Evolutionary conservation across 768 basidiomycete genomes (phyloP), one percentile per base, ranked within the genome.

Genomic region (Psilocybe cyanescens): DNA sequence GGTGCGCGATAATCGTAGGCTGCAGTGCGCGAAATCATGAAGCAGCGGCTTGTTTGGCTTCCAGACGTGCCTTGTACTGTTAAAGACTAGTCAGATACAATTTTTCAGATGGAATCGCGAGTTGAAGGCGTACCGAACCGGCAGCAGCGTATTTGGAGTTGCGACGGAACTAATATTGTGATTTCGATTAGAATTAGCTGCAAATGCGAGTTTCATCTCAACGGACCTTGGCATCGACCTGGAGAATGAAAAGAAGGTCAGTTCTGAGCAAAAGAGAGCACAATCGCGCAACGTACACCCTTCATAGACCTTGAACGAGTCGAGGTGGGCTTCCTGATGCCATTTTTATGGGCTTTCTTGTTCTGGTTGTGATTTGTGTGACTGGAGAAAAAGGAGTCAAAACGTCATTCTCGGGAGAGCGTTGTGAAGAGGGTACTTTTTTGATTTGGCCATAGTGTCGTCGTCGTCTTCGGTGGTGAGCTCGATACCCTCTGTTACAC

Each of bases 301-400:
- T 87, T 94, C 83, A 92, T 70, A 39, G 92, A 95, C 67, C 89
- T 85, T 68, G 91, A 86, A 70, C 88, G 85, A 74, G 86, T 81
- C 60, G 85, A 82, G 76, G 82, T 79, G 56, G 94, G 90, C 76
- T 83, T 86, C 82, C 91, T 94, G 83, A 98, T 97, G 72, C 96
- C 97, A 83, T 99, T 99, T 67, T 92, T 87, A 84, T 99, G 97
- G 67, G 97, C 95, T 87, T 97, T 98, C 79, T 87, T 88, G 84
- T 70, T 94, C 82, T 97, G 95, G 84, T 97, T 97, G 86, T 97
- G 95, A 78, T 93, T 94, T 72, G 91, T 94, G 76, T 94, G 90
- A 71, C 91, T 95, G 64, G 31, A 58, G 57, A 57, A 57, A 56
- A 61, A 28, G 69, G 62, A 14, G 57, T 52, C 53, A 28, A 16